Percentiles rank a stretch among this genome's conserved stretches.
Conservation (phyloP, 805 yeast genomes). For the Torulaspora delbrueckii region DNA sequence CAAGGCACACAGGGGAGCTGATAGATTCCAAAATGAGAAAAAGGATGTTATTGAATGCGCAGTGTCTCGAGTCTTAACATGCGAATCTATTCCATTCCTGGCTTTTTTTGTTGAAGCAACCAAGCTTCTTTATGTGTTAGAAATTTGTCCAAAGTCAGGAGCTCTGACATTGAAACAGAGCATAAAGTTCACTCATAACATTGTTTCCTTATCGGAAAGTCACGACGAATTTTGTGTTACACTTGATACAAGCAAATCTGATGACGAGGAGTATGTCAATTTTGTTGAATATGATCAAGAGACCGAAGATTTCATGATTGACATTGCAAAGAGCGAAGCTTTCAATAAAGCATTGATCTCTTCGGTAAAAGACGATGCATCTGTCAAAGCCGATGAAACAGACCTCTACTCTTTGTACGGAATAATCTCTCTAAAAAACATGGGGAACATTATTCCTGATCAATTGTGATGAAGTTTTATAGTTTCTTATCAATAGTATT, state of each 20-base stretch:
- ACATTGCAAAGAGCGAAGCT: slow-evolving; percentile 17
- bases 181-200: slow-evolving; percentile 30
- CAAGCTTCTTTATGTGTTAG: slow-evolving; percentile 37
- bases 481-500: neutral
- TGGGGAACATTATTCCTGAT: slow-evolving; percentile 44
- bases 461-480: neutral
- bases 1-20: slow-evolving; percentile 59
- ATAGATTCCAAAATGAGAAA: slow-evolving; percentile 53
- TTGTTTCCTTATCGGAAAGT: slow-evolving; percentile 31
- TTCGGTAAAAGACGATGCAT: slow-evolving; percentile 25
- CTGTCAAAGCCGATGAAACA: slow-evolving; percentile 35
- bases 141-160: slow-evolving; percentile 21
- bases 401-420: slow-evolving; percentile 48
- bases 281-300: slow-evolving; percentile 22
- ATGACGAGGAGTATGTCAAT: slow-evolving; percentile 13
- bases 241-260: slow-evolving; percentile 30
- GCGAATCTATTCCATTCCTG: slow-evolving; percentile 31
- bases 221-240: slow-evolving; percentile 36
- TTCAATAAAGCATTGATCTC: slow-evolving; percentile 23
- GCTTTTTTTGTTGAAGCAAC: slow-evolving; percentile 52
- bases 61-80: slow-evolving; percentile 43
- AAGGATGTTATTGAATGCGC: slow-evolving; percentile 47
- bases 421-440: slow-evolving; percentile 51
- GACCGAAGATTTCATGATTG: slow-evolving; percentile 19
- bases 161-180: slow-evolving; percentile 25